A percentile compares a stretch with the other conserved stretches of the same genome.
phyloP scores from a whole-genome alignment of 1,284 basidiomycete species.

The Irpex sp. region DNA sequence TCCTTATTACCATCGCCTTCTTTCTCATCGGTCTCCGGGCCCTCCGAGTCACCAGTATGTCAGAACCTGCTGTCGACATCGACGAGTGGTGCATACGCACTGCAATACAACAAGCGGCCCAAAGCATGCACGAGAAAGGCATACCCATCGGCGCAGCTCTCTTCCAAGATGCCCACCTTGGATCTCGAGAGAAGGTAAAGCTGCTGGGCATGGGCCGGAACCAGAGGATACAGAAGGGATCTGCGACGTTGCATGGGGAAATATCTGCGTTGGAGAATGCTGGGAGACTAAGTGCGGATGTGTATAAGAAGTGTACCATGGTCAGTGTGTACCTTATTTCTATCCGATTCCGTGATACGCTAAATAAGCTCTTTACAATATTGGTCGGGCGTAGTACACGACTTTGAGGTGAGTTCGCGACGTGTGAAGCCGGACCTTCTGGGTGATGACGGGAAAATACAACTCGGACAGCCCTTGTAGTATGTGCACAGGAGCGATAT shows the following conservation, averaged over 20 bases:
- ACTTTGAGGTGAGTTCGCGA: slow-evolving; percentile 42
- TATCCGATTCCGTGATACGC: neutral
- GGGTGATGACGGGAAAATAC: neutral
- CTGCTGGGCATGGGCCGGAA: slow-evolving; percentile 50
- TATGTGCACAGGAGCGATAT: slow-evolving; percentile 60
- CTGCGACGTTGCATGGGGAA: slow-evolving; percentile 54
- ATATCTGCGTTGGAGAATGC: slow-evolving; percentile 49
- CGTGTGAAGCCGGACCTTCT: neutral
- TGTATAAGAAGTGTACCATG: slow-evolving; percentile 46
- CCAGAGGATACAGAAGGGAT: slow-evolving; percentile 48
- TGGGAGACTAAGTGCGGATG: slow-evolving; percentile 37
- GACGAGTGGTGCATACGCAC: slow-evolving; percentile 15
- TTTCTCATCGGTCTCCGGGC: too few species aligned
- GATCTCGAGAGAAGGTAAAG: slow-evolving; percentile 16
- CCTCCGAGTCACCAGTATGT: too few species aligned
- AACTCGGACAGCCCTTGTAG: slow-evolving; percentile 43
- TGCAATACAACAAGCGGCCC: slow-evolving; percentile 41
- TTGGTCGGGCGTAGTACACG: slow-evolving; percentile 31
- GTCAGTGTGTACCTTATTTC: slow-evolving; percentile 25
- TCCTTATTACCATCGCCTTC: too few species aligned
- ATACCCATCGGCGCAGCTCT: slow-evolving; percentile 57
- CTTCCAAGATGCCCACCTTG: slow-evolving; percentile 25
- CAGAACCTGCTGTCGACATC: too few species aligned
- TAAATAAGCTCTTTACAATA: neutral
- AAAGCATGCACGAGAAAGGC: slow-evolving; percentile 45